Evolutionary conservation across 495 filamentous ascomycete species (phyloP).

Genomic region (Elasticomyces elasticus): DNA sequence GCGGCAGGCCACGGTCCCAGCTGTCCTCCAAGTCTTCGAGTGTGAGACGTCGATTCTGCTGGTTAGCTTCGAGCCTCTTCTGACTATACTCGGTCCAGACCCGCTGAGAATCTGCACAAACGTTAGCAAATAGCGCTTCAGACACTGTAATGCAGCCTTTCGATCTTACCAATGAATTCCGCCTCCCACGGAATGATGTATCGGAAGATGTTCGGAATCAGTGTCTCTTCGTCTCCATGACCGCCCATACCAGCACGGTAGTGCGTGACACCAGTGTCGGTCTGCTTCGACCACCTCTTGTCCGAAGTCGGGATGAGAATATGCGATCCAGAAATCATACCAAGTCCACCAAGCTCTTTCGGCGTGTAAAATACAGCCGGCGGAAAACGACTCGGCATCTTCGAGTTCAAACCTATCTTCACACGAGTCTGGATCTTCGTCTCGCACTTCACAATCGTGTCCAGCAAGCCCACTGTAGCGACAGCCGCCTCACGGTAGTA

Average conservation of each 20-base stretch:
- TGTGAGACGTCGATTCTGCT: conserved; percentile 90
- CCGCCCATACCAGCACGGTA: conserved; percentile 98
- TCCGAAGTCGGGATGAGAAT: conserved; percentile 97
- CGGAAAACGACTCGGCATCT: conserved; percentile 99
- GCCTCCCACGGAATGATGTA: conserved; percentile 99
- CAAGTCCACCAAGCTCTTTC: conserved; percentile 93
- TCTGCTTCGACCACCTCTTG: conserved; percentile 97
- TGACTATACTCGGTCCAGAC: conserved; percentile 99
- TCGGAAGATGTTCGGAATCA: conserved; percentile 98
- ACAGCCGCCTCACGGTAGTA: conserved; percentile 98
- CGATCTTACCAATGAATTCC: conserved; percentile 61
- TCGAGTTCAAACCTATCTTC: conserved; percentile 98
- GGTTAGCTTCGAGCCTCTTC: conserved; percentile 92
- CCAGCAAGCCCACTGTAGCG: conserved; percentile 89
- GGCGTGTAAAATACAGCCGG: conserved; percentile 99
- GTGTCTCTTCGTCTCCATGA: conserved; percentile 70
- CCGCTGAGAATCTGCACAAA: conserved; percentile 65
- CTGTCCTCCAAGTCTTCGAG: conserved; percentile 97
- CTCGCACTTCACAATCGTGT: conserved; percentile 99
- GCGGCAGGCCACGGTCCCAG: conserved; percentile 95
- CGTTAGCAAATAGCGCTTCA: background rate
- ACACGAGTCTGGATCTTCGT: conserved; percentile 99
- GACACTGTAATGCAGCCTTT: background rate
- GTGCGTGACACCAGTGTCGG: conserved; percentile 93
- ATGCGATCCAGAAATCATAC: conserved; percentile 98